Evolutionary conservation across 2,329 filamentous ascomycete genomes (phyloP).

Genomic region (Aspergillus tubingensis): DNA sequence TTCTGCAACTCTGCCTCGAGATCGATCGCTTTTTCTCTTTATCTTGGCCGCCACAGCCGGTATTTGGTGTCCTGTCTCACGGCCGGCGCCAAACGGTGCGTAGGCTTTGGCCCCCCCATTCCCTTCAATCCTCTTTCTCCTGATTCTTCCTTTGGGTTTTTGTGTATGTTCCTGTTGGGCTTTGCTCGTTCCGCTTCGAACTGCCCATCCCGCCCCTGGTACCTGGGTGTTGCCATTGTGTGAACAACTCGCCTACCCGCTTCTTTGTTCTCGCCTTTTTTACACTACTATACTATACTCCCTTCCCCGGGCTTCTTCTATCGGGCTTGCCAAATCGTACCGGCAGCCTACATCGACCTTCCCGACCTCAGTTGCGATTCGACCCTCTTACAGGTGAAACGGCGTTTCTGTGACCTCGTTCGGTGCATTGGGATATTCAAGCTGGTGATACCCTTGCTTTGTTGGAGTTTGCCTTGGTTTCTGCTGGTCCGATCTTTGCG

Average conservation of each 20-base stretch:
- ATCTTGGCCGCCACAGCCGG: conserved; percentile 48
- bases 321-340: not conserved
- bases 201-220: conserved; percentile 19
- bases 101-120: conserved; percentile 45
- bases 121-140: conserved; percentile 22
- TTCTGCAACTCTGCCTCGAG: conserved; percentile 31
- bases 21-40: conserved; percentile 36
- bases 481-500: conserved; percentile 29
- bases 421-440: conserved; percentile 33
- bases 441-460: conserved; percentile 40
- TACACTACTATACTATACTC: too few species aligned
- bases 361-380: conserved; percentile 24
- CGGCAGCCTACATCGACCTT: conserved; percentile 3
- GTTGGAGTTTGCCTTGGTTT: conserved; percentile 30
- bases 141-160: conserved; percentile 23
- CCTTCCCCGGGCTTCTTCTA: too few species aligned
- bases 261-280: conserved; percentile 17
- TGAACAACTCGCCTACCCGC: conserved; percentile 11
- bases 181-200: conserved; percentile 20
- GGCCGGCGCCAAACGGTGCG: conserved; percentile 50
- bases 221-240: conserved; percentile 14
- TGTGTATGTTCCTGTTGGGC: conserved; percentile 16
- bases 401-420: conserved; percentile 26
- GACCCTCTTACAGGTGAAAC: conserved; percentile 25
- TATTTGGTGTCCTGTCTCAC: conserved; percentile 50